phyloP scores from a whole-genome alignment of 495 filamentous ascomycete species.

The Tuber aestivum region DNA sequence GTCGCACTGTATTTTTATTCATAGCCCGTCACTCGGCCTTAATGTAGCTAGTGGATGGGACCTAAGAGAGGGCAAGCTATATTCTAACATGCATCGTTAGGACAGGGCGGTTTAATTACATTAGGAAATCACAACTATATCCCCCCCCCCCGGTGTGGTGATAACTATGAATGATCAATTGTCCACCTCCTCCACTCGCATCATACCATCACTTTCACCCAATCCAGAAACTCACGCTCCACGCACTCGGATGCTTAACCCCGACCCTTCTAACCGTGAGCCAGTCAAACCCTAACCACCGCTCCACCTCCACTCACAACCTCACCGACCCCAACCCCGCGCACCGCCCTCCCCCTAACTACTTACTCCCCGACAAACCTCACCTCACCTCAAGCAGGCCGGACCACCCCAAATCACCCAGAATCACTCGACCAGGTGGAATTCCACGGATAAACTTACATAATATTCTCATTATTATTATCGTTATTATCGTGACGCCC shows the following conservation, averaged over 20 bases:
- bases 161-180: not conserved
- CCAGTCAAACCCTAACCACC: not conserved
- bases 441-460: not conserved
- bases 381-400: too few relatives aligned
- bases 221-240: not conserved
- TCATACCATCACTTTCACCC: not conserved
- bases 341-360: not conserved
- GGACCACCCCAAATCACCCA: too few relatives aligned
- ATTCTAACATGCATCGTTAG: not conserved
- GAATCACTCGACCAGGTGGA: not conserved
- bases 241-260: not conserved
- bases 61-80: not conserved
- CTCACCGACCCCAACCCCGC: not conserved
- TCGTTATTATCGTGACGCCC: too few relatives aligned
- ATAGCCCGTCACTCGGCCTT: not conserved
- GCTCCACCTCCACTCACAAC: not conserved
- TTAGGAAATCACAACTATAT: not conserved
- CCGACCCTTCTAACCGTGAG: not conserved
- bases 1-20: not conserved
- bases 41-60: not conserved
- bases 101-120: not conserved
- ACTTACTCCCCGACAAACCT: not conserved
- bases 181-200: not conserved
- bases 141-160: too few relatives aligned
- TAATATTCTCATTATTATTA: too few relatives aligned